These are phyloP conservation scores for Actinomortierella wolfii DNA, from an alignment of 371 early-diverging fungal species.

Conservation along the genomic window DNA sequence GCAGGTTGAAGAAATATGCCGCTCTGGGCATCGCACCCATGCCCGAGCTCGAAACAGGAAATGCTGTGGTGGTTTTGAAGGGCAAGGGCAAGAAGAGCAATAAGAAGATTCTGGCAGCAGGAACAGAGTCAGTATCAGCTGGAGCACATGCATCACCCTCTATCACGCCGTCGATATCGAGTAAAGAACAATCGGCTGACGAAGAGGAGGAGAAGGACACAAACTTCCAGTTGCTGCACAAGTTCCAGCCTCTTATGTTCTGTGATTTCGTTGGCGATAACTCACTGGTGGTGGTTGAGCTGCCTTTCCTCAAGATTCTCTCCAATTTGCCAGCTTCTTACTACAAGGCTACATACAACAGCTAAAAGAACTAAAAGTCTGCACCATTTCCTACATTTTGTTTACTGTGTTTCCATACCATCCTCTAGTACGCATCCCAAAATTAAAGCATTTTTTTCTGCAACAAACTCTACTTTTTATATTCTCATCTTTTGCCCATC, in stretches of 20 bases:
- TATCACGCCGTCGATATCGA: slow-evolving; percentile 21
- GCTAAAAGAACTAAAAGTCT: slow-evolving; percentile 40
- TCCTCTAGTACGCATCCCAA: no score
- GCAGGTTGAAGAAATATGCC: slow-evolving; percentile 42
- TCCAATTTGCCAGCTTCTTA: slow-evolving; percentile 81
- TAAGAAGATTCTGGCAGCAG: slow-evolving; percentile 15
- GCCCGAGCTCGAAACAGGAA: slow-evolving; percentile 34
- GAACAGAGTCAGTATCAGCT: slow-evolving; percentile 13
- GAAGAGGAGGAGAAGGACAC: slow-evolving; percentile 49
- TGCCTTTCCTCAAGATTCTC: slow-evolving; percentile 80
- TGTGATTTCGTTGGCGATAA: slow-evolving; percentile 70
- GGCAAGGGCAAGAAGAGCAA: slow-evolving; percentile 27
- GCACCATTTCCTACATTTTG: neutral
- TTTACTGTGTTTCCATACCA: slow-evolving; percentile 1
- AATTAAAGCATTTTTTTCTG: slow-evolving; percentile 2
- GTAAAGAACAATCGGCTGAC: slow-evolving; percentile 27
- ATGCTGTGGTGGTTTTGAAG: slow-evolving; percentile 22
- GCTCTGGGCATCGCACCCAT: slow-evolving; percentile 22
- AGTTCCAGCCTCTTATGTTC: slow-evolving; percentile 83
- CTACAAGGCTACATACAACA: slow-evolving; percentile 83
- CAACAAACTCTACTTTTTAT: no score
- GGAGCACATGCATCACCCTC: slow-evolving; percentile 39
- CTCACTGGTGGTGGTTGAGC: slow-evolving; percentile 84
- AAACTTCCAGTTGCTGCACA: slow-evolving; percentile 71
- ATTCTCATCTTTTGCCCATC: neutral